phyloP scores from a whole-genome alignment of 2,329 filamentous ascomycete species.

The Arthrobotrys conoides region DNA sequence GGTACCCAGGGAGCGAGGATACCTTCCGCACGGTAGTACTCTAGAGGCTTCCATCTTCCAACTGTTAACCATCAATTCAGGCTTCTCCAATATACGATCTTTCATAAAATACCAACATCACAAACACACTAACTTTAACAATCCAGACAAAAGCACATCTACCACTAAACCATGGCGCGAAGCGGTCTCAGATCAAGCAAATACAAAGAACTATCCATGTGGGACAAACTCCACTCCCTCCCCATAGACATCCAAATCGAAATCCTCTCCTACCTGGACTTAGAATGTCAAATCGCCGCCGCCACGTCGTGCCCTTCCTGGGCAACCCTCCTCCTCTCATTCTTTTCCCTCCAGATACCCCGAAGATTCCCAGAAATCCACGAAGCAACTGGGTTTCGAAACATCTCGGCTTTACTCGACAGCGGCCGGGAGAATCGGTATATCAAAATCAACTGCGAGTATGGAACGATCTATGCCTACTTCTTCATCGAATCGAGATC shows the following conservation, averaged over 20 bases:
- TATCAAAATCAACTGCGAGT: not conserved
- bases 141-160: no score
- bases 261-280: slow-evolving; percentile 17
- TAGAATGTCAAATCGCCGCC: slow-evolving; percentile 8
- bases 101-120: no score
- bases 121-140: no score
- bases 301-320: not conserved
- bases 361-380: not conserved
- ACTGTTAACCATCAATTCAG: no score
- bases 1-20: no score
- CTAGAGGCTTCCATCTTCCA: no score
- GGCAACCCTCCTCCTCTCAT: not conserved
- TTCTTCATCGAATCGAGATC: not conserved
- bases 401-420: not conserved
- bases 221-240: slow-evolving; percentile 10
- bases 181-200: no score
- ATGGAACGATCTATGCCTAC: not conserved
- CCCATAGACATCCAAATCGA: slow-evolving; percentile 19
- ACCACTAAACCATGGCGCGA: no score
- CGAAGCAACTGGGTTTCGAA: not conserved
- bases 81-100: no score
- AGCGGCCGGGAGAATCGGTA: not conserved
- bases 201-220: no score
- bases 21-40: no score
- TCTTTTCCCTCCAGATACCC: not conserved